Evolutionary conservation across 148 eudicot genomes (phyloP).

Genomic region (Bassia scoparia): DNA sequence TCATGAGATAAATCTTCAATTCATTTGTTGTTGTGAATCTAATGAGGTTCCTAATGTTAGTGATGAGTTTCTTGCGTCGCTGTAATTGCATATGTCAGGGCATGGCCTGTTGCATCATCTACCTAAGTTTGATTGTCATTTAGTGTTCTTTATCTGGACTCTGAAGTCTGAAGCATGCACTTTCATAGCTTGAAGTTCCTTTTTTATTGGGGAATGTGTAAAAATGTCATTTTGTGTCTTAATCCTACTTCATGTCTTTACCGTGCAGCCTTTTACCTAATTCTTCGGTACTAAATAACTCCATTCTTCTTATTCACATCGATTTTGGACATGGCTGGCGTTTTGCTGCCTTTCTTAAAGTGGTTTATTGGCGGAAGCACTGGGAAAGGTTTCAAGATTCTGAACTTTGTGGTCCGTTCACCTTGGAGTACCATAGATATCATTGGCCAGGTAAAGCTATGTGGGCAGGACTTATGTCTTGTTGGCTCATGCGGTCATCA

Average conservation of each 20-base stretch:
- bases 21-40: neutral
- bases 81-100: neutral
- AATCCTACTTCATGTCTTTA: neutral
- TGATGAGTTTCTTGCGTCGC: too few species aligned
- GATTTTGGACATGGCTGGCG: conserved; percentile 94
- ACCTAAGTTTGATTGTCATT: neutral
- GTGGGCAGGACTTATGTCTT: conserved; percentile 2
- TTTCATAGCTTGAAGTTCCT: neutral
- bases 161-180: neutral
- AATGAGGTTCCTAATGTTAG: neutral
- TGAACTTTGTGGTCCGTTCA: conserved; percentile 76
- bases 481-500: too few species aligned
- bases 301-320: conserved; percentile 59
- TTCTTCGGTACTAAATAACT: neutral
- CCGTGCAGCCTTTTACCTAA: neutral
- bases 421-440: conserved; percentile 93
- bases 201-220: neutral
- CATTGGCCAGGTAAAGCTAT: conserved; percentile 63
- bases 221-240: too few species aligned
- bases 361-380: conserved; percentile 74
- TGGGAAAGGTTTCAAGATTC: conserved; percentile 60
- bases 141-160: neutral
- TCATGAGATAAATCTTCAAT: neutral
- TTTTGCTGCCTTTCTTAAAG: conserved; percentile 81
- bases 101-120: neutral